Conservation (phyloP, 495 filamentous ascomycete genomes). For the Acidiella bohemica region DNA sequence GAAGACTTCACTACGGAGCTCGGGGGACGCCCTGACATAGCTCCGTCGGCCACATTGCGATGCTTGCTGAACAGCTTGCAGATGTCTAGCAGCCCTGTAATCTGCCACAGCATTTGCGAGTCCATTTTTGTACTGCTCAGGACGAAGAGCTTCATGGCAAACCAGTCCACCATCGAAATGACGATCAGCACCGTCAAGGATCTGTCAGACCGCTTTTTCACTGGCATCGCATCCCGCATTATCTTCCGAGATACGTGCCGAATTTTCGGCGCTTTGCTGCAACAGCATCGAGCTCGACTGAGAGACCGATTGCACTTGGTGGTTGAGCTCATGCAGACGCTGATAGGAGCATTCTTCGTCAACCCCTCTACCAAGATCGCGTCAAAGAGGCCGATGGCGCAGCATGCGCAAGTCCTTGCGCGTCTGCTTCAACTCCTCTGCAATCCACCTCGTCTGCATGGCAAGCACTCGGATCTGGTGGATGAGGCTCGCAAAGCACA, state of each 20-base stretch:
- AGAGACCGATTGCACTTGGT: conserved; percentile 60
- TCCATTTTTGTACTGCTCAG: conserved; percentile 14
- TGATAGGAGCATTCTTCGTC: conserved; percentile 52
- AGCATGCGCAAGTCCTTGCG: conserved; percentile 49
- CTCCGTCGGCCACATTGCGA: background rate
- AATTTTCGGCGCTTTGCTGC: conserved; percentile 41
- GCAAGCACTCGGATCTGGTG: conserved; percentile 41
- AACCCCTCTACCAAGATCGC: conserved; percentile 14
- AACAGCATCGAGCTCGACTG: conserved; percentile 50
- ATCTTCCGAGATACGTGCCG: conserved; percentile 46
- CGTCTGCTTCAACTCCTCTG: conserved; percentile 64
- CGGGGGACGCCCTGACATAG: too few relatives aligned
- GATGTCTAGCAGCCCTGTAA: background rate
- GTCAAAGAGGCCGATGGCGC: conserved; percentile 27
- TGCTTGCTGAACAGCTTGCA: background rate
- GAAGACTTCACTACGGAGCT: background rate
- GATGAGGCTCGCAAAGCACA: conserved; percentile 67
- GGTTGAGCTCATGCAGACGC: conserved; percentile 44
- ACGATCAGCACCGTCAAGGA: background rate
- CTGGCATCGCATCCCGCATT: too few relatives aligned
- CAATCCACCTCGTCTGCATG: conserved; percentile 63
- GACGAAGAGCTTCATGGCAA: conserved; percentile 13
- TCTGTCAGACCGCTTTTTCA: background rate
- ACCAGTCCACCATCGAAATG: conserved; percentile 17
- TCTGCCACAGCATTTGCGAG: background rate